These are phyloP conservation scores for Trichoderma aggressivum DNA, from an alignment of 2,329 filamentous ascomycete species.

Conservation along the genomic window DNA sequence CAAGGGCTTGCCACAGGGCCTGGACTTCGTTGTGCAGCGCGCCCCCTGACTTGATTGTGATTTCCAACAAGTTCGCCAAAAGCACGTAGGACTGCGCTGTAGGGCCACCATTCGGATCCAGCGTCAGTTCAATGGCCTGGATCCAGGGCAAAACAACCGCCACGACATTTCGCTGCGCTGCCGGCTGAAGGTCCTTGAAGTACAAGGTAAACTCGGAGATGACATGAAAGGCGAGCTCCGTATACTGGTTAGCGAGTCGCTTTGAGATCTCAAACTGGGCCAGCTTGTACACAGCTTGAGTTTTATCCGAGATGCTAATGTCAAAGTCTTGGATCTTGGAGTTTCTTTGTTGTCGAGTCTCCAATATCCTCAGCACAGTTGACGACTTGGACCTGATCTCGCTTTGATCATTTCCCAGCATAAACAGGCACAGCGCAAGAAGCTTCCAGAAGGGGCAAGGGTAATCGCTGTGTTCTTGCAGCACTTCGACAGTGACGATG, in stretches of 20 bases:
- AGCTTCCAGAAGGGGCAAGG: conserved; percentile 87
- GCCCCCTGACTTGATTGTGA: conserved; percentile 87
- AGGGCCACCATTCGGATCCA: conserved; percentile 87
- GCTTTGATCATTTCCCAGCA: conserved; percentile 85
- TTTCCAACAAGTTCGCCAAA: conserved; percentile 89
- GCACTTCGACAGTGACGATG: conserved; percentile 81
- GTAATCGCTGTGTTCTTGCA: conserved; percentile 79
- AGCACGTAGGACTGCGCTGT: conserved; percentile 92
- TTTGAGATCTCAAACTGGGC: conserved; percentile 97
- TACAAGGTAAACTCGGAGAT: conserved; percentile 95
- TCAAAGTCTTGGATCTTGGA: conserved; percentile 96
- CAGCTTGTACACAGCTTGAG: conserved; percentile 94
- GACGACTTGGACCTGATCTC: conserved; percentile 87
- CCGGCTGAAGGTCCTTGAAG: conserved; percentile 81
- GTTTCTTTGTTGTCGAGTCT: conserved; percentile 72
- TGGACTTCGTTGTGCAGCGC: conserved; percentile 94
- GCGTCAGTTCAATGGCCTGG: conserved; percentile 84
- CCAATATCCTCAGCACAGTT: conserved; percentile 73
- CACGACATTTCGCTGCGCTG: conserved; percentile 88
- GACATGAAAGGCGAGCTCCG: conserved; percentile 84
- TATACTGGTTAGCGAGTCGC: conserved; percentile 80
- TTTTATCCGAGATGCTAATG: conserved; percentile 97
- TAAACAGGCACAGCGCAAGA: conserved; percentile 83
- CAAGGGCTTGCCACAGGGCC: conserved; percentile 93
- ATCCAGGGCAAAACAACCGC: conserved; percentile 96